Conservation (phyloP, 2,329 filamentous ascomycete species). For the Cladophialophora chaetospira region DNA sequence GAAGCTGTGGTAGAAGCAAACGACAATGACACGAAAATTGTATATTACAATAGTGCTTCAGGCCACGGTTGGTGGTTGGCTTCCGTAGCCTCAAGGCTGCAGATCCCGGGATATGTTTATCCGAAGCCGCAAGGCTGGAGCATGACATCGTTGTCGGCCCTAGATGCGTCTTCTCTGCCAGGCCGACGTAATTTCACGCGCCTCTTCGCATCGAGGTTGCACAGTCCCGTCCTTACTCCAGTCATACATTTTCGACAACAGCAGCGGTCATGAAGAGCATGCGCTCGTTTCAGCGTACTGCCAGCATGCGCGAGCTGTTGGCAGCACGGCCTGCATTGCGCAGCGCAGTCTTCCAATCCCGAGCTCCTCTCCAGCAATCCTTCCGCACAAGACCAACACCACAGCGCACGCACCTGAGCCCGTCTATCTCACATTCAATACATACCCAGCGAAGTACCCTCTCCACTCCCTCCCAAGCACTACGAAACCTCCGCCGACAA, state of each 20-base stretch:
- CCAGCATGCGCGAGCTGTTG: constrained; percentile 14
- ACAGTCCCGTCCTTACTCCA: background rate
- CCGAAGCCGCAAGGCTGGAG: background rate
- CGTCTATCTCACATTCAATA: constrained; percentile 12
- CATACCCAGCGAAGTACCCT: constrained; percentile 9
- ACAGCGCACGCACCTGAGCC: background rate
- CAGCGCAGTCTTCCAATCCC: too few relatives aligned
- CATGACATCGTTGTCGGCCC: background rate
- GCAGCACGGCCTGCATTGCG: constrained; percentile 8
- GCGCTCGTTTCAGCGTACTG: constrained; percentile 19
- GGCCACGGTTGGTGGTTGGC: too few relatives aligned
- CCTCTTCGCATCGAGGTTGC: background rate
- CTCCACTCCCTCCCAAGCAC: constrained; percentile 16
- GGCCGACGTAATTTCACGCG: constrained; percentile 2
- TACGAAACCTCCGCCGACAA: constrained; percentile 1
- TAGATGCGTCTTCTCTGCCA: background rate
- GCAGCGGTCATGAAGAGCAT: constrained; percentile 27
- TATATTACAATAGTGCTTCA: too few relatives aligned
- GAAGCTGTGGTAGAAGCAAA: too few relatives aligned
- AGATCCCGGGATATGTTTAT: background rate
- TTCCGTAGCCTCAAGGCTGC: background rate
- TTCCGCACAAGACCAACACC: constrained; percentile 26
- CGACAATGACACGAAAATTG: too few relatives aligned
- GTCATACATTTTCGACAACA: background rate
- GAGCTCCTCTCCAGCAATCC: constrained; percentile 21